A percentile compares a stretch with the other conserved stretches of the same genome.
These are phyloP conservation scores for Aspergillus ochraceus DNA, from an alignment of 2,329 filamentous ascomycete genomes.

Conservation along the genomic window DNA sequence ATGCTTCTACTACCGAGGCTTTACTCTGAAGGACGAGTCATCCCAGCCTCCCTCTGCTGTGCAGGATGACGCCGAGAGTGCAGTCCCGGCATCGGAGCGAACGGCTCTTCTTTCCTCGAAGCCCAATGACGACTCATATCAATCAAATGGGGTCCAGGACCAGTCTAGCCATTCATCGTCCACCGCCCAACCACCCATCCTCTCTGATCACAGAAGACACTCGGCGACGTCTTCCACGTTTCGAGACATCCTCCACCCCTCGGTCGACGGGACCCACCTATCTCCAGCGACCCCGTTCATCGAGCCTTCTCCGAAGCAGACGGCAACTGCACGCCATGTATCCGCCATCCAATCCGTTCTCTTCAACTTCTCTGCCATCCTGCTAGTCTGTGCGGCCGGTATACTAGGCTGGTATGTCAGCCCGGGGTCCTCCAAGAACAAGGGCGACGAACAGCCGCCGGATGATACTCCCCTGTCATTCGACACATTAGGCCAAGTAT, in stretches of 20 bases:
- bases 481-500: conserved; percentile 79
- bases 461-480: conserved; percentile 55
- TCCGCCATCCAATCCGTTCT: conserved; percentile 51
- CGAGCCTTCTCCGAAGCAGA: conserved; percentile 41
- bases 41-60: conserved; percentile 17
- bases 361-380: conserved; percentile 73
- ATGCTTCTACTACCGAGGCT: conserved; percentile 94
- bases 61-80: conserved; percentile 16
- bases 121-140: conserved; percentile 18
- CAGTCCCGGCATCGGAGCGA: conserved; percentile 22
- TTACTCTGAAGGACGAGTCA: conserved; percentile 47
- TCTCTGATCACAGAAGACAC: conserved; percentile 21
- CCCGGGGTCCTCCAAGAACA: conserved; percentile 41
- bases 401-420: conserved; percentile 83
- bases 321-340: conserved; percentile 27
- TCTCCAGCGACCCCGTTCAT: conserved; percentile 82
- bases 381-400: conserved; percentile 82
- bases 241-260: conserved; percentile 47
- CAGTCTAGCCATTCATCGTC: conserved; percentile 9
- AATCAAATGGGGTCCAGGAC: conserved; percentile 2
- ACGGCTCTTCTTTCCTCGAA: conserved; percentile 30
- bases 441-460: conserved; percentile 34
- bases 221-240: conserved; percentile 36
- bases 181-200: conserved; percentile 14
- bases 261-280: conserved; percentile 66